These are phyloP conservation scores for Colletotrichum ledebouriae DNA, from an alignment of 2,329 filamentous ascomycete species.

Conservation along the genomic window DNA sequence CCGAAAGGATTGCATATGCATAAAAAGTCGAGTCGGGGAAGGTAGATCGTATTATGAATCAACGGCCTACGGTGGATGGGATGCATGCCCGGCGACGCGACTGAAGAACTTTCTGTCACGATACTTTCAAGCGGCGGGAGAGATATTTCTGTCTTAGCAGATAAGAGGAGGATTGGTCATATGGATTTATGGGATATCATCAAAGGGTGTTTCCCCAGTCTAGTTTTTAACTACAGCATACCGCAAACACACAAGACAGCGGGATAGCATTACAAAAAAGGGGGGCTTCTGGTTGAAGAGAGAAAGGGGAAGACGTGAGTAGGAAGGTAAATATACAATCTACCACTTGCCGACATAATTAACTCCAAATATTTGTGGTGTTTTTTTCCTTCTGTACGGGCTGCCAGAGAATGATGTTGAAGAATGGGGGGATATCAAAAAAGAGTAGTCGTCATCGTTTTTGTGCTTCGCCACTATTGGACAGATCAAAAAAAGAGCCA, in stretches of 20 bases:
- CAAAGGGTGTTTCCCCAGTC: conserved; percentile 13
- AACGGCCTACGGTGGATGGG: background rate
- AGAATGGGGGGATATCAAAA: conserved; percentile 33
- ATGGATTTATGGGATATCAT: conserved; percentile 13
- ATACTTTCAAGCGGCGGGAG: background rate
- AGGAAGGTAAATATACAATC: conserved; percentile 37
- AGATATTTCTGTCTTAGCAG: background rate
- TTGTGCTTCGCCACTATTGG: conserved; percentile 37
- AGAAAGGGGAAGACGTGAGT: background rate
- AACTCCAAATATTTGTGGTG: background rate
- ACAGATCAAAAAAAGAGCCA: conserved; percentile 3
- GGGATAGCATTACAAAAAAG: conserved; percentile 34
- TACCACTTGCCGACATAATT: conserved; percentile 28
- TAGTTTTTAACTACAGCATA: conserved; percentile 29
- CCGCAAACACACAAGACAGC: background rate
- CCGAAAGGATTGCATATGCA: conserved; percentile 7
- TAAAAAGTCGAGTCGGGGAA: background rate
- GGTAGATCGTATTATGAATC: background rate
- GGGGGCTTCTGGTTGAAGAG: background rate
- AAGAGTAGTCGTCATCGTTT: conserved; percentile 42
- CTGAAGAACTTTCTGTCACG: no score
- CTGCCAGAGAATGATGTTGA: conserved; percentile 5
- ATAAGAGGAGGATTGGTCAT: conserved; percentile 17
- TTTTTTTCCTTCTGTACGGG: conserved; percentile 21
- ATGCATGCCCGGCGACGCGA: no score